Base-by-base conservation (phyloP, 2,329 filamentous ascomycete species). In the Verticillium tricorpus region DNA sequence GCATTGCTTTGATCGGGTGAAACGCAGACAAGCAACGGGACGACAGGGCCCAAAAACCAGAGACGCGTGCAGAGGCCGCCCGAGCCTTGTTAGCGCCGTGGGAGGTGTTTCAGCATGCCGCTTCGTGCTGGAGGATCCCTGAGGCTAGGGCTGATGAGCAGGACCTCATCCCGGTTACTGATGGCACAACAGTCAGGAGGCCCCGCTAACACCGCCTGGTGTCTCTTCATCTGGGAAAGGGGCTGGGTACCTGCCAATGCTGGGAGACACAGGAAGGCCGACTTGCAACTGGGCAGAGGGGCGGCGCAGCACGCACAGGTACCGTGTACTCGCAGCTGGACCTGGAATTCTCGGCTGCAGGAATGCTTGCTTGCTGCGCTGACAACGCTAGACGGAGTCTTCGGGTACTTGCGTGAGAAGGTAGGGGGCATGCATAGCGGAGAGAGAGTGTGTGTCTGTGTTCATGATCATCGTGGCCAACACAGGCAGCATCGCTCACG, bases 31-130 rank as follows among this genome's bases (percentile, higher is more conserved):
- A 50, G 45, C 45, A 50, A 50, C n/a, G 45, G 45, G 45, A 50
- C 19, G 22, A 22, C n/a, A 50, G n/a, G 19, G 19, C 45, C 45
- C 22, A 25, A 50, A n/a, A 9, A 11, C n/a, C 19, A 50, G 17
- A 19, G 45, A 50, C 11, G 45, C 45, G n/a, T 50, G 45, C 12
- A 22, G 45, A 50, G 45, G 45, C 45, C 45, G 45, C 45, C 45
- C 45, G 19, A 50, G 45, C n/a, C 45, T 50, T 22, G 40, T 50
- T 37, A 45, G 60, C 37, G 28, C 39, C 40, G 31, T 40, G 59
- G n/a, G 61, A 57, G 57, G 60, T 57, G 63, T 65, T 65, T 65
- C 63, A 65, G 62, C 61, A 50, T 50, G 45, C 45, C 45, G 45
- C 45, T 50, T n/a, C 22, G 45, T 9, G 11, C 45, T 25, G 45